phyloP scores from a whole-genome alignment of 2,329 filamentous ascomycete genomes.

The Bipolaris cookei region DNA sequence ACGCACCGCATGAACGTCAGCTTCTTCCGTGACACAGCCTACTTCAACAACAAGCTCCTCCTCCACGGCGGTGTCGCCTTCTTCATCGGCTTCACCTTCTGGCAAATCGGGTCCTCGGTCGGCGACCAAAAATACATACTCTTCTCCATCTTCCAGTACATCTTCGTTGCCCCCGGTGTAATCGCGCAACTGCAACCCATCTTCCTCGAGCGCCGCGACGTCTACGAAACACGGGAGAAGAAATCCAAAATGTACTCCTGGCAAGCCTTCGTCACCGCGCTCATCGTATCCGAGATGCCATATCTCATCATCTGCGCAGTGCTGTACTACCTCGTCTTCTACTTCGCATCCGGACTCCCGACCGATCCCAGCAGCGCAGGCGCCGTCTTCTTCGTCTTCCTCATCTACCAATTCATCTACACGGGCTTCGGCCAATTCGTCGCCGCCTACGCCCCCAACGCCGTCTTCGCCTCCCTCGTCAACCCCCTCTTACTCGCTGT shows the following conservation, averaged over 20 bases:
- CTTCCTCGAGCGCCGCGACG: slow-evolving; percentile 52
- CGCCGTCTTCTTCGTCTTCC: slow-evolving; percentile 48
- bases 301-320: slow-evolving; percentile 67
- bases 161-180: slow-evolving; percentile 51
- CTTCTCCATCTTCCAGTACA: slow-evolving; percentile 59
- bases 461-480: slow-evolving; percentile 62
- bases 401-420: slow-evolving; percentile 72
- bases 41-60: slow-evolving; percentile 36
- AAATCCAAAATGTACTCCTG: slow-evolving; percentile 75
- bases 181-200: slow-evolving; percentile 51
- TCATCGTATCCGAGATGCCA: slow-evolving; percentile 73
- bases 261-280: slow-evolving; percentile 72
- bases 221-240: slow-evolving; percentile 66
- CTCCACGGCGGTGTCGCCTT: slow-evolving; percentile 34
- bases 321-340: slow-evolving; percentile 69
- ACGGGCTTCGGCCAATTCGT: slow-evolving; percentile 63
- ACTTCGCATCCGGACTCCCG: slow-evolving; percentile 59
- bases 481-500: slow-evolving; percentile 32
- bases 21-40: slow-evolving; percentile 35
- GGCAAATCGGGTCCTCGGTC: slow-evolving; percentile 31
- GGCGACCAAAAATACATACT: slow-evolving; percentile 52
- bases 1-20: slow-evolving; percentile 30
- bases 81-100: slow-evolving; percentile 40
- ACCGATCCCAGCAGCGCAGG: slow-evolving; percentile 61
- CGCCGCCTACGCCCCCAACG: slow-evolving; percentile 53